Evolutionary conservation across 148 eudicot genomes (phyloP).

Genomic region (Polygonum maritimum): DNA sequence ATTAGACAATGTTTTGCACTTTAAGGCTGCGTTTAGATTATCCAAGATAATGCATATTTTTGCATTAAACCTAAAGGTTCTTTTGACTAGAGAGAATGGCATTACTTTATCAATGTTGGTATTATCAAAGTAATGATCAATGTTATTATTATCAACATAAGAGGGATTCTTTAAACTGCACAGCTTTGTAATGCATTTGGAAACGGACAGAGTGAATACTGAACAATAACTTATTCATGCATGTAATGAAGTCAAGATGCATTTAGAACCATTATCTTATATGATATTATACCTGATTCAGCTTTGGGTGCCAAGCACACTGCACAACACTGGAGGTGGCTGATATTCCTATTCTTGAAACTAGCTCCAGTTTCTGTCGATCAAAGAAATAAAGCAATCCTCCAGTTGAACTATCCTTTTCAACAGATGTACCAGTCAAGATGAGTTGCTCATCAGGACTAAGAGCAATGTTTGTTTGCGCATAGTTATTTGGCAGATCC

Average conservation of each 20-base stretch:
- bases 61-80: not conserved
- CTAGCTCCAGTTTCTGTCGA: constrained; percentile 68
- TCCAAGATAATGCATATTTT: too few species aligned
- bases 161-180: not conserved
- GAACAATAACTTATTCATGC: not conserved
- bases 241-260: not conserved
- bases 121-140: not conserved
- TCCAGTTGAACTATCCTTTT: constrained; percentile 73
- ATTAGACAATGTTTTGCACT: not conserved
- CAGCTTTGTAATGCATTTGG: not conserved
- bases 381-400: constrained; percentile 83
- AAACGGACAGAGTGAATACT: not conserved
- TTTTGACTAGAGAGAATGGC: not conserved
- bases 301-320: constrained; percentile 94
- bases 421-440: constrained; percentile 90
- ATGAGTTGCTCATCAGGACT: constrained; percentile 87
- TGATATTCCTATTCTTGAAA: constrained; percentile 86
- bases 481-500: constrained; percentile 87
- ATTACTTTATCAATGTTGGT: not conserved
- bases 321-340: constrained; percentile 83
- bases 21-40: not conserved
- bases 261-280: not conserved
- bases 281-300: constrained; percentile 79
- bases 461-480: constrained; percentile 77
- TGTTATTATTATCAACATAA: not conserved